Evolutionary conservation across 306 rosid genomes (phyloP), one percentile per base, ranked within the genome.

Genomic region (Quercus engelmannii): DNA sequence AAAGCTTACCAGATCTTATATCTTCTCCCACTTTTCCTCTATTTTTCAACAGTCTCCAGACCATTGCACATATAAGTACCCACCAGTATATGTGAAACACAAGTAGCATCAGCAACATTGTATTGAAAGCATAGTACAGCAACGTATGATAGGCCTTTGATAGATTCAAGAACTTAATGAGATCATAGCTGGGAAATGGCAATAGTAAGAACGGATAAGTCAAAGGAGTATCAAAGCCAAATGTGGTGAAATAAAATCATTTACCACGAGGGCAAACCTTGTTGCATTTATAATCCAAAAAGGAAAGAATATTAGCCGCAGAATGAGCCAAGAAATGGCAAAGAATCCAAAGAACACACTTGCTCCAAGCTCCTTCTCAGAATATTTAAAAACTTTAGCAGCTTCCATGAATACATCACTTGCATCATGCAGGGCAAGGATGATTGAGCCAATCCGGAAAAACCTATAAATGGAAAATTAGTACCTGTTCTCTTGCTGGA

Each of bases 61-160:
- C 86, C 99, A 95, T 95, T 14, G 93, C 76, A 73, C 86, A 91
- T 88, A 95, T 95, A 85, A 93, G 97, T 80, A 90, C 79, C 99
- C 99, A 95, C 99, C 99, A 95, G 89, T 95, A 95, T 86, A 95
- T 68, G 88, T 95, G 99, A 87, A 95, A 95, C 86, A 92, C 90
- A 76, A 95, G 89, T 81, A 95, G 90, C 89, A 69, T 93, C 76
- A 95, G 78, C 80, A 95, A 89, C 90, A 93, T 28, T 11, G 94
- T 90, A 82, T 95, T 95, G 85, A 93, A 95, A 81, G 68, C 56
- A 75, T 95, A 95, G 90, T 95, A 95, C 75, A 88, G 82, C 0
- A 76, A 76, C 80, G 12, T 87, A 83, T 74, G 70, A 76, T 56
- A 88, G 51, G 21, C 52, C 82, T 84, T 81, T 14, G 88, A 30